phyloP scores from a whole-genome alignment of 768 basidiomycete species.

The Podaxis sp. region DNA sequence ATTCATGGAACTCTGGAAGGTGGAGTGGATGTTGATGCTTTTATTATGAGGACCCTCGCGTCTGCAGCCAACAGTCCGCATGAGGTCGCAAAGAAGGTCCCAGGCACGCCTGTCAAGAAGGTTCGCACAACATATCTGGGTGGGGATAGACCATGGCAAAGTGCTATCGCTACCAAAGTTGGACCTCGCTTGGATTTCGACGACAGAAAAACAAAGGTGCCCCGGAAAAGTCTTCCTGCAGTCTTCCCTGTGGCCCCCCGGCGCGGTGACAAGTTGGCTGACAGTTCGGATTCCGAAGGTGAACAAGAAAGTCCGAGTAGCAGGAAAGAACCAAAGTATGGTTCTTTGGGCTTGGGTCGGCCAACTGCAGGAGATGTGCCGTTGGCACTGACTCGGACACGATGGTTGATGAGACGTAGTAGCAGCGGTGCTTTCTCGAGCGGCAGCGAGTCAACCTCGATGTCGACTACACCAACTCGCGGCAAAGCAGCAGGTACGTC shows the following conservation, averaged over 20 bases:
- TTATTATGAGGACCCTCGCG: constrained; percentile 67
- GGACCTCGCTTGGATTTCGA: constrained; percentile 46
- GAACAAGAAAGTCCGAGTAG: constrained; percentile 67
- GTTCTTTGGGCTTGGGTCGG: constrained; percentile 62
- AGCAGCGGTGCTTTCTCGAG: constrained; percentile 82
- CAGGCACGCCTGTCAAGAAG: constrained; percentile 82
- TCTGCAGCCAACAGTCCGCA: constrained; percentile 47
- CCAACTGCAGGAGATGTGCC: constrained; percentile 33
- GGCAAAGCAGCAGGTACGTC: constrained; percentile 43
- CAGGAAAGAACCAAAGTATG: constrained; percentile 43
- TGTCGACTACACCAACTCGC: constrained; percentile 61
- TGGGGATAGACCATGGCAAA: constrained; percentile 72
- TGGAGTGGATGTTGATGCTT: constrained; percentile 54
- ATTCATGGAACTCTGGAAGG: constrained; percentile 17
- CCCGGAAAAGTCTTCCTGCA: constrained; percentile 73
- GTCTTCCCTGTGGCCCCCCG: constrained; percentile 49
- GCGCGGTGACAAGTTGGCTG: constrained; percentile 23
- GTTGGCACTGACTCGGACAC: constrained; percentile 38
- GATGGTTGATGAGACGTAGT: constrained; percentile 70
- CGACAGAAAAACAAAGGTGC: constrained; percentile 33
- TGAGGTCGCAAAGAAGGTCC: constrained; percentile 54
- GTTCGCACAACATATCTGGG: constrained; percentile 54
- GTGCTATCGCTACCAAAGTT: constrained; percentile 69
- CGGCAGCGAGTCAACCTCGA: constrained; percentile 59
- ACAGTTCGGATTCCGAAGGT: constrained; percentile 56